Base-by-base conservation (phyloP, 306 rosid species). In the Malus sieversii region DNA sequence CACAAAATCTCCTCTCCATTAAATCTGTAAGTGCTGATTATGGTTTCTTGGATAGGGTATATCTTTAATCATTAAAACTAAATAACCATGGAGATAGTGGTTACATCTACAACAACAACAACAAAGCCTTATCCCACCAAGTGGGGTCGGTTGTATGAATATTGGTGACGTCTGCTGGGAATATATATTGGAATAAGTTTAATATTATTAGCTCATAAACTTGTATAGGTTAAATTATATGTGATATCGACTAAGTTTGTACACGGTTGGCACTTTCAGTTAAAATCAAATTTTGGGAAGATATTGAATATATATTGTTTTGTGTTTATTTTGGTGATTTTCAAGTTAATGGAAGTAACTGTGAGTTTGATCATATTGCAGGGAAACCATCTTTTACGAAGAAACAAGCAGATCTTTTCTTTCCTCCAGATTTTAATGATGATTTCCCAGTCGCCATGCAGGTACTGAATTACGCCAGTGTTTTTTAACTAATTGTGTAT, bases 361-460 rank as follows among this genome's bases (percentile, higher is more conserved):
- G 42, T 74, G 60, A 29, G 32, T 76, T 74, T 60, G 64, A 71
- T 77, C 61, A 77, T 33, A 79, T 82, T 65, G 77, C 90, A 96
- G 99, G 99, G 74, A 96, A 96, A 74, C 97, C 98, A 68, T 89
- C 99, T 30, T 96, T 96, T 86, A 76, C 97, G 11, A 92, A 96
- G 93, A 96, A 96, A 83, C 99, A 96, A 80, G 98, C 99, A 35
- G 99, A 92, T 86, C 93, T 96, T 59, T 96, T 92, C 92, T 96
- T 96, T 77, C 99, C 99, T 67, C 99, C 99, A 25, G 99, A 96
- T 88, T 96, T 96, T 87, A 93, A 91, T 10, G 99, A 96, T 75
- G 99, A 96, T 82, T 96, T 96, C 80, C 99, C 99, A 59, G 99
- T 96, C 80, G 82, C 99, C 66, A 96, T 96, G 98, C 99, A 96